A percentile compares a stretch with the other conserved stretches of the same genome.
Conservation (phyloP, 176 grass and related monocot species). For the Sorghum bicolor region DNA sequence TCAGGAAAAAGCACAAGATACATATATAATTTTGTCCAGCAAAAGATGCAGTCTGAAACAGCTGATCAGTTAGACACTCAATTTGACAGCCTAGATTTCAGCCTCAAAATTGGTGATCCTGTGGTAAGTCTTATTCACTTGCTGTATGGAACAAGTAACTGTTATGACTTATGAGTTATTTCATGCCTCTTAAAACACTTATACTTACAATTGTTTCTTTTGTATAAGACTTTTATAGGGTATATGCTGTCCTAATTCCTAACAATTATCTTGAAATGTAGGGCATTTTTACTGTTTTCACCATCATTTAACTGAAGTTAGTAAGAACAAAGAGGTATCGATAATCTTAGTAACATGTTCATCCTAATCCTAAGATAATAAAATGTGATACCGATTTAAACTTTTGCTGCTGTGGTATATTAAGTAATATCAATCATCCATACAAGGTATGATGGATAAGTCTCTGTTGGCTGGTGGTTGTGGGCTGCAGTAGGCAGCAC, state of each 20-base stretch:
- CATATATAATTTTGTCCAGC: conserved; percentile 73
- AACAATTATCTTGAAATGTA: background rate
- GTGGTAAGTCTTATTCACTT: conserved; percentile 62
- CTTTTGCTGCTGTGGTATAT: conserved; percentile 9
- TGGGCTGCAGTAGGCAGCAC: too few species aligned
- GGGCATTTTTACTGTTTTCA: background rate
- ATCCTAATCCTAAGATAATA: background rate
- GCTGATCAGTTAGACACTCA: conserved; percentile 23
- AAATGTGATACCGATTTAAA: background rate
- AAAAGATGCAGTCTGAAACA: conserved; percentile 45
- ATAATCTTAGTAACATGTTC: conserved; percentile 11
- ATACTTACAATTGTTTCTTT: conserved; percentile 15
- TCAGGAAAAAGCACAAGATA: conserved; percentile 70
- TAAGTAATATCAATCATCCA: conserved; percentile 5
- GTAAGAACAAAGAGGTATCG: background rate
- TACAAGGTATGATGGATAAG: too few species aligned
- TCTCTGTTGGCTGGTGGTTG: too few species aligned
- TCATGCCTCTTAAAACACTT: conserved; percentile 17
- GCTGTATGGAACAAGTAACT: background rate
- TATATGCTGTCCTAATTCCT: background rate
- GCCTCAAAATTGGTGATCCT: conserved; percentile 68
- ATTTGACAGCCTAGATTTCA: conserved; percentile 54
- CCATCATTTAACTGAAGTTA: background rate
- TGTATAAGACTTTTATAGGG: background rate
- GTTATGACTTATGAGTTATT: background rate